Percentiles rank a stretch among this genome's conserved stretches.
These are phyloP conservation scores for Zostera marina DNA, from an alignment of 116 monocot genomes.

Conservation along the genomic window DNA sequence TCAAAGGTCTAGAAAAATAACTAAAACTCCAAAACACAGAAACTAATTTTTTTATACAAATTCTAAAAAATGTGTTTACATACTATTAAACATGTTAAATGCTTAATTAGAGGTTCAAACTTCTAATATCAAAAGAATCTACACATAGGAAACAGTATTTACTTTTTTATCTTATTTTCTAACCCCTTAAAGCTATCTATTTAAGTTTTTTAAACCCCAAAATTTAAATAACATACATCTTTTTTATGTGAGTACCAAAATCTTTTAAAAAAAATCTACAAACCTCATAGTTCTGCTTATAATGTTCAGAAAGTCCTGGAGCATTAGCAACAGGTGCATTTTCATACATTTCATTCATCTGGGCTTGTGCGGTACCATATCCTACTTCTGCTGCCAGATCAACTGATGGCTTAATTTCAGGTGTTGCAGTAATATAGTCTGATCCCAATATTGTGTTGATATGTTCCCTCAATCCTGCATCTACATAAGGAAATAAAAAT, in stretches of 20 bases:
- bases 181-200: too few relatives aligned
- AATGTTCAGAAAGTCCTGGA: constrained; percentile 8
- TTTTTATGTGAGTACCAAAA: too few relatives aligned
- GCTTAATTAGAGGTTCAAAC: too few relatives aligned
- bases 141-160: too few relatives aligned
- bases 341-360: constrained; percentile 2
- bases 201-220: not conserved
- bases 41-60: too few relatives aligned
- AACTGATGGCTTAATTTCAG: constrained; percentile 15
- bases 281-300: constrained; percentile 1
- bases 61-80: too few relatives aligned
- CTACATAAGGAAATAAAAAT: constrained; percentile 3
- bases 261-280: not conserved
- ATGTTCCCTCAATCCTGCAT: constrained; percentile 14
- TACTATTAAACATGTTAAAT: too few relatives aligned
- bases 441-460: constrained; percentile 16
- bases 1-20: too few relatives aligned
- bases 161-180: too few relatives aligned
- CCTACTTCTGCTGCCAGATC: constrained; percentile 18
- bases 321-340: constrained; percentile 4
- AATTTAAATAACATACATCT: not conserved
- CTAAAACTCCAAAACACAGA: too few relatives aligned
- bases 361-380: constrained; percentile 4
- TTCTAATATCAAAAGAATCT: too few relatives aligned
- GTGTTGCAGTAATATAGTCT: constrained; percentile 12